Evolutionary conservation across 352 stramenopile species (phyloP), one percentile per base, ranked within the genome.

Genomic region (Phytophthora nicotianae): DNA sequence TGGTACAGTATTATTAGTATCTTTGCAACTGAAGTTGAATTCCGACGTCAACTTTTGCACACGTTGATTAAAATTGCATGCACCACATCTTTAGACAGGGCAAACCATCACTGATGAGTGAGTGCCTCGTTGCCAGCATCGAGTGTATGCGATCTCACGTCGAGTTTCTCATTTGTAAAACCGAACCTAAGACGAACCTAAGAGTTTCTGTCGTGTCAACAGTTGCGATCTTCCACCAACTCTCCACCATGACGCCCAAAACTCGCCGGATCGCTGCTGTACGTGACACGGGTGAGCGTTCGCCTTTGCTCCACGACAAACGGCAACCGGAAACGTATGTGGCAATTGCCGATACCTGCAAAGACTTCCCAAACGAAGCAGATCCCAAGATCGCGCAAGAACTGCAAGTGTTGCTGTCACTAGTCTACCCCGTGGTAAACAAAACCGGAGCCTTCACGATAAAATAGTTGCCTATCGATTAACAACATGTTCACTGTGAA

Each of bases 391-490:
- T 60, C 23, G 23, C 45, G 14, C 51, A 68, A 20, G 79, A 89
- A 54, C 58, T 85, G 21, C 41, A 49, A 26, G 78, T 75, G 49
- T 41, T 89, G 33, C 50, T 86, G 6, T 57, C 58, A n/a, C 68
- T 89, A 14, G 68, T 76, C 13, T 78, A 78, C 45, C 79, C 74
- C 1, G 77, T 86, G 21, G 62, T 72, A 20, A 45, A 58, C 57
- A 45, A 8, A 48, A 19, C 33, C 6, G 33, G 2, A 19, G 33
- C 7, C 27, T 33, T 33, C 2, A 8, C 27, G 24, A 3, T 7
- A 29, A 29, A 7, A 29, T 29, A 29, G 3, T 29, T 35, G 29
- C 2, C 8, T 14, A 35, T 35, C 5, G 13, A 35, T 9, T 35
- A 32, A 32, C 8, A 32, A 32, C 26, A 32, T 32, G 26, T 32